A percentile compares a stretch with the other conserved stretches of the same genome.
phyloP scores from a whole-genome alignment of 2,329 filamentous ascomycete species.

The Penicillium frequentans region DNA sequence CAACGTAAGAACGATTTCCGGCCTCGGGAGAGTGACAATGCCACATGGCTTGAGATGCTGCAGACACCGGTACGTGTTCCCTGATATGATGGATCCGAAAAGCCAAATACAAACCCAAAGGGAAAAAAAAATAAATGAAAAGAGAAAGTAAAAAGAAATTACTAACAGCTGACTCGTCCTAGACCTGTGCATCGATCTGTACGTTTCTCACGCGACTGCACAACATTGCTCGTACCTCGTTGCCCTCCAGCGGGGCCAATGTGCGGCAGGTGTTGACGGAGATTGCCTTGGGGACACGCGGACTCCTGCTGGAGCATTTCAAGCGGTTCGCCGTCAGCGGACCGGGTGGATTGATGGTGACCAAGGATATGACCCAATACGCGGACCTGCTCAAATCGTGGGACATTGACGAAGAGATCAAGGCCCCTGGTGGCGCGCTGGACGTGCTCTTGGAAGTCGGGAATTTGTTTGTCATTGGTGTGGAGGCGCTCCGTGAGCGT shows the following conservation, averaged over 20 bases:
- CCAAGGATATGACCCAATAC: constrained; percentile 94
- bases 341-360: constrained; percentile 90
- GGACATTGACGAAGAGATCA: constrained; percentile 67
- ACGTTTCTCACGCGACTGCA: constrained; percentile 73
- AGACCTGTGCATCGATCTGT: constrained; percentile 77
- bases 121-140: not conserved
- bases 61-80: constrained; percentile 64
- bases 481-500: constrained; percentile 72
- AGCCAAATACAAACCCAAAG: not conserved
- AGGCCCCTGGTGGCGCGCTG: constrained; percentile 56
- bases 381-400: constrained; percentile 81
- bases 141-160: not conserved
- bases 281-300: constrained; percentile 74
- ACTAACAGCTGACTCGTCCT: not conserved
- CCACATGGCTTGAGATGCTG: constrained; percentile 65
- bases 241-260: constrained; percentile 68
- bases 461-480: constrained; percentile 90
- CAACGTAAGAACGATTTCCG: constrained; percentile 91
- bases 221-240: constrained; percentile 62
- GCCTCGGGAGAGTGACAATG: constrained; percentile 71
- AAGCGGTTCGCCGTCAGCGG: constrained; percentile 92
- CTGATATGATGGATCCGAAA: not conserved
- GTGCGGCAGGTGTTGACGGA: constrained; percentile 80
- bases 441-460: constrained; percentile 92
- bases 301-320: constrained; percentile 85